phyloP scores from a whole-genome alignment of 805 yeast species.

The Millerago galiae region DNA sequence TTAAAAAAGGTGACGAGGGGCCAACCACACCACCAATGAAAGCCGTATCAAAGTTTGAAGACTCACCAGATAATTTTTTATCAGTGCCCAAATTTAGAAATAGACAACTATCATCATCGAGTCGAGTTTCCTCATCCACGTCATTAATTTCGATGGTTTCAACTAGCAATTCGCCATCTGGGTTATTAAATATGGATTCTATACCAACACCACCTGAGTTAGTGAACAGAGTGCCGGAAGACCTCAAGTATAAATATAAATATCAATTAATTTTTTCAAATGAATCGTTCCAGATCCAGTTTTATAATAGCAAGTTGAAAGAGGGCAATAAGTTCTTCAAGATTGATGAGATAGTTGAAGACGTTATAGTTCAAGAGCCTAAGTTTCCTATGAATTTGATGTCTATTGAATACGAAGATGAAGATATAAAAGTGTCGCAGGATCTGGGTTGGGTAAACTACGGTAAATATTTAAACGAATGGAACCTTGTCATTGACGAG shows the following conservation, averaged over 20 bases:
- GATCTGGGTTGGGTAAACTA: conserved; percentile 23
- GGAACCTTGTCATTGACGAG: conserved; percentile 43
- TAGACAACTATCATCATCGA: conserved; percentile 4
- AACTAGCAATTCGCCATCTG: neutral
- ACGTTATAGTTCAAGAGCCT: conserved; percentile 1
- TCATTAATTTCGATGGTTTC: conserved; percentile 11
- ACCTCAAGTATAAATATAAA: conserved; percentile 38
- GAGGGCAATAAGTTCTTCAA: conserved; percentile 1
- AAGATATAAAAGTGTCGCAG: neutral
- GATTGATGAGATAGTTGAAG: conserved; percentile 3
- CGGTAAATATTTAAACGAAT: conserved; percentile 48
- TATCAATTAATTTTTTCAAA: conserved; percentile 41
- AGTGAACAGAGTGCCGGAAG: conserved; percentile 36
- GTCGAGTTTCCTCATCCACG: conserved; percentile 12
- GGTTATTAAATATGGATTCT: conserved; percentile 15
- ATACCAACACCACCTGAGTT: conserved; percentile 40
- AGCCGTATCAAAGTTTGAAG: conserved; percentile 5
- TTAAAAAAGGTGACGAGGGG: conserved; percentile 13
- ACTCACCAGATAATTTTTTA: neutral
- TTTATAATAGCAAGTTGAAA: conserved; percentile 19
- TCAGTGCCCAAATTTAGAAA: conserved; percentile 2
- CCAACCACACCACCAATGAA: conserved; percentile 6
- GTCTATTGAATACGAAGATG: neutral
- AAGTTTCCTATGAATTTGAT: conserved; percentile 2
- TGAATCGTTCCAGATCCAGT: conserved; percentile 29